Conservation (phyloP, 164 flowering plant genomes). For the Stephania yunnanensis region DNA sequence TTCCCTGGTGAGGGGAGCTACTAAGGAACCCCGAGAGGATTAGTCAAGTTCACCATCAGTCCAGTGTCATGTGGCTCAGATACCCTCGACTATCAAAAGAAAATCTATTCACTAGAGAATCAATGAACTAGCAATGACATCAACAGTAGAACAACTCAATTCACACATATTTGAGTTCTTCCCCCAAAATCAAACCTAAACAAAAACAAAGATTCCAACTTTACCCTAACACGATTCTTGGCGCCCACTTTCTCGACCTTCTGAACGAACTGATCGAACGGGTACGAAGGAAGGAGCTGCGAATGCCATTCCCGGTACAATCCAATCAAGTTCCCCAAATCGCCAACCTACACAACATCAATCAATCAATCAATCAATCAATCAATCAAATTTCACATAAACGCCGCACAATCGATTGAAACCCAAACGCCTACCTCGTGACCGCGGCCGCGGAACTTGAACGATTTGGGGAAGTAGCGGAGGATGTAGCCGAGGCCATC, state of each 20-base stretch:
- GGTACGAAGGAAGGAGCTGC: slow-evolving; percentile 67
- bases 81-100: too few species aligned
- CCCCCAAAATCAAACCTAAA: background rate
- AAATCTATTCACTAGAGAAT: too few species aligned
- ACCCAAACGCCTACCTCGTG: slow-evolving; percentile 51
- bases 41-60: too few species aligned
- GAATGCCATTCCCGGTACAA: slow-evolving; percentile 79
- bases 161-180: too few species aligned
- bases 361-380: background rate
- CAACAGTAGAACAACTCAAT: too few species aligned
- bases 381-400: background rate
- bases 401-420: background rate
- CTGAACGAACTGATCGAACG: slow-evolving; percentile 73
- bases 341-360: slow-evolving; percentile 37
- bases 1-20: too few species aligned
- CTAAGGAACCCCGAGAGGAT: too few species aligned
- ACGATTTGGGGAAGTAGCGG: slow-evolving; percentile 68
- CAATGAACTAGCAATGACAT: too few species aligned
- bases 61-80: too few species aligned
- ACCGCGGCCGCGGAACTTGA: slow-evolving; percentile 82
- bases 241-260: slow-evolving; percentile 79
- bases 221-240: slow-evolving; percentile 68
- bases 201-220: background rate
- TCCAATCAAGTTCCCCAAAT: slow-evolving; percentile 59
- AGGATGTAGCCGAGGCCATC: slow-evolving; percentile 85